Evolutionary conservation across 192 early-diverging fungal species (phyloP).

Genomic region (Tieghemiomyces parasiticus): DNA sequence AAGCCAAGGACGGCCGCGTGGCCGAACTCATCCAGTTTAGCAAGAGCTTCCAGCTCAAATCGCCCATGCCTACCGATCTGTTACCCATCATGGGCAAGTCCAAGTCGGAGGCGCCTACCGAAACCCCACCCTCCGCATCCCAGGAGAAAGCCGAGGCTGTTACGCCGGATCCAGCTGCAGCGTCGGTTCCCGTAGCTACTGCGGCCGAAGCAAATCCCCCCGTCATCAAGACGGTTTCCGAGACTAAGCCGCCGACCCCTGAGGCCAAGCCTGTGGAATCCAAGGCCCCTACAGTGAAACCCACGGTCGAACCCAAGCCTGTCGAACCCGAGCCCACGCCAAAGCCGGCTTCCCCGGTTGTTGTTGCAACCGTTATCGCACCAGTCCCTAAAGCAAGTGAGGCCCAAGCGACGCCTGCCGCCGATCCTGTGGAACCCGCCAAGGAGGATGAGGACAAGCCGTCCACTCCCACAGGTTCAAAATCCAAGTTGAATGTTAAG

Average conservation of each 20-base stretch:
- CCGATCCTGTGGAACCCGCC: constrained; percentile 7
- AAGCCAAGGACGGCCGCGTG: constrained; percentile 53
- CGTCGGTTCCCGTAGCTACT: constrained; percentile 11
- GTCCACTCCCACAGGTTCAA: constrained; percentile 16
- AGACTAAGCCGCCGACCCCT: constrained; percentile 13
- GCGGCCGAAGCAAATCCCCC: constrained; percentile 12
- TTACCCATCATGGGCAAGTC: constrained; percentile 54
- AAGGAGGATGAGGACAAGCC: constrained; percentile 17
- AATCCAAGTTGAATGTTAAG: constrained; percentile 52
- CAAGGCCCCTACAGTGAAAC: constrained; percentile 12
- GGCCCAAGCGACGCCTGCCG: background rate
- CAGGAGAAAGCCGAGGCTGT: no score
- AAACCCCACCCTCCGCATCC: constrained; percentile 11
- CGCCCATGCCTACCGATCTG: constrained; percentile 69
- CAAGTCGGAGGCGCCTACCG: constrained; percentile 18
- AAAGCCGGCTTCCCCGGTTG: no score
- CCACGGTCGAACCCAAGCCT: background rate
- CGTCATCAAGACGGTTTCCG: constrained; percentile 11
- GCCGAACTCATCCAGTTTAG: constrained; percentile 72
- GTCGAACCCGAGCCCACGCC: background rate
- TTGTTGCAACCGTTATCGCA: no score
- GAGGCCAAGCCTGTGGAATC: constrained; percentile 10
- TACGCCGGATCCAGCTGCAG: no score
- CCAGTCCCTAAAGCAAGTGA: constrained; percentile 2
- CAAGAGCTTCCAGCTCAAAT: constrained; percentile 60